Percentiles rank a stretch among this genome's conserved stretches.
Evolutionary conservation across 2,329 filamentous ascomycete genomes (phyloP).

Genomic region (Cladosporium cucumerinum): DNA sequence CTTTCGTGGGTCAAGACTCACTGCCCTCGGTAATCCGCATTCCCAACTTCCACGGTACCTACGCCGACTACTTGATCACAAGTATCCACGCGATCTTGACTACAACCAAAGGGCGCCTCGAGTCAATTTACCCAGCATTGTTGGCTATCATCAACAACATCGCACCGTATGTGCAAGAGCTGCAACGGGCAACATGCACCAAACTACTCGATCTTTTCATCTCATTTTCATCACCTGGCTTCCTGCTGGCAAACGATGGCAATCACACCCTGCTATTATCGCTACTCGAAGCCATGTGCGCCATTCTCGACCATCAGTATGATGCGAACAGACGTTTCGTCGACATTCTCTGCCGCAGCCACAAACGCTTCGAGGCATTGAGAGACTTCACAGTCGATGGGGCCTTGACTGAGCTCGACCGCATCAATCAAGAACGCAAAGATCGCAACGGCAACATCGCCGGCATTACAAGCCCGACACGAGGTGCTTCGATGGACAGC

Average conservation of each 20-base stretch:
- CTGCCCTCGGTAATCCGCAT: conserved; percentile 79
- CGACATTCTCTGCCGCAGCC: conserved; percentile 73
- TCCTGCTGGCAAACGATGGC: conserved; percentile 84
- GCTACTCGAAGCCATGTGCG: conserved; percentile 82
- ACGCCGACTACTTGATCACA: conserved; percentile 82
- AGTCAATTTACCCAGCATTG: conserved; percentile 87
- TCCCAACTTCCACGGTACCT: conserved; percentile 79
- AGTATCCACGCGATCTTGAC: conserved; percentile 83
- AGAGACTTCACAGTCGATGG: conserved; percentile 87
- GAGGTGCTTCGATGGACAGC: conserved; percentile 60
- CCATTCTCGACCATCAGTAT: conserved; percentile 78
- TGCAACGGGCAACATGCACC: conserved; percentile 71
- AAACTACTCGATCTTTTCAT: conserved; percentile 85
- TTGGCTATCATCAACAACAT: conserved; percentile 93
- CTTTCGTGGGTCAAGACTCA: conserved; percentile 83
- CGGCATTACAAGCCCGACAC: conserved; percentile 35
- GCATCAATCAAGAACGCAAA: conserved; percentile 68
- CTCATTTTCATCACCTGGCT: conserved; percentile 90
- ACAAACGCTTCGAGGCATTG: conserved; percentile 78
- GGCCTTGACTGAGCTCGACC: conserved; percentile 85
- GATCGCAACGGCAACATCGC: conserved; percentile 24
- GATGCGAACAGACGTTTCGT: conserved; percentile 70
- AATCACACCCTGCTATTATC: conserved; percentile 81
- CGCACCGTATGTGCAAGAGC: conserved; percentile 73
- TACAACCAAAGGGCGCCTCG: conserved; percentile 82